Evolutionary conservation across 108 stramenopile genomes (phyloP).

Genomic region (Nitzschia inconspicua): DNA sequence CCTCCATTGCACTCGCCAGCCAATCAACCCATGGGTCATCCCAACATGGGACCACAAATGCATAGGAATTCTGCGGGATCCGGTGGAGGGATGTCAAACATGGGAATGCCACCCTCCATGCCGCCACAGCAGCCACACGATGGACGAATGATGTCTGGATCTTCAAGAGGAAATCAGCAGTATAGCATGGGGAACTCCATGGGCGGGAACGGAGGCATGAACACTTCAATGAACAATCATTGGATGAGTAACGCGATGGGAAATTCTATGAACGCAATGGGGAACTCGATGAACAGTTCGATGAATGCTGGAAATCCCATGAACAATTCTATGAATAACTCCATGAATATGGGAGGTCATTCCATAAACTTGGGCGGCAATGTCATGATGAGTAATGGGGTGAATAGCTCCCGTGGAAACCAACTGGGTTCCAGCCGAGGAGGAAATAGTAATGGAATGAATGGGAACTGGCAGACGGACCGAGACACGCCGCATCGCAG

Average conservation of each 20-base stretch:
- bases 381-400: slow-evolving; percentile 17
- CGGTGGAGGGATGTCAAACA: slow-evolving; percentile 17
- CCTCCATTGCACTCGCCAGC: slow-evolving; percentile 44
- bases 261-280: slow-evolving; percentile 26
- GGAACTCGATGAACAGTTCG: slow-evolving; percentile 8
- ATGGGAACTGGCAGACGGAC: slow-evolving; percentile 88
- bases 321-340: neutral
- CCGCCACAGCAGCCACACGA: slow-evolving; percentile 31
- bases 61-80: slow-evolving; percentile 32
- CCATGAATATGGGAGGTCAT: too few relatives aligned
- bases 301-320: slow-evolving; percentile 5
- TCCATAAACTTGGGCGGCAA: too few relatives aligned
- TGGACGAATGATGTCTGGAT: slow-evolving; percentile 23
- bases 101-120: slow-evolving; percentile 39
- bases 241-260: slow-evolving; percentile 20
- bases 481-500: slow-evolving; percentile 80
- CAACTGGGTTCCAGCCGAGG: slow-evolving; percentile 16
- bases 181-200: slow-evolving; percentile 32
- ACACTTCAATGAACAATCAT: slow-evolving; percentile 26
- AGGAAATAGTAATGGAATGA: slow-evolving; percentile 32
- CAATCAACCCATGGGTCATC: slow-evolving; percentile 43
- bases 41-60: slow-evolving; percentile 47
- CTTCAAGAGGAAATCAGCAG: slow-evolving; percentile 19
- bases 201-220: slow-evolving; percentile 22
- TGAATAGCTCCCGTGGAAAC: slow-evolving; percentile 19